Evolutionary conservation across 192 early-diverging fungal genomes (phyloP).

Genomic region (Backusella sp.): DNA sequence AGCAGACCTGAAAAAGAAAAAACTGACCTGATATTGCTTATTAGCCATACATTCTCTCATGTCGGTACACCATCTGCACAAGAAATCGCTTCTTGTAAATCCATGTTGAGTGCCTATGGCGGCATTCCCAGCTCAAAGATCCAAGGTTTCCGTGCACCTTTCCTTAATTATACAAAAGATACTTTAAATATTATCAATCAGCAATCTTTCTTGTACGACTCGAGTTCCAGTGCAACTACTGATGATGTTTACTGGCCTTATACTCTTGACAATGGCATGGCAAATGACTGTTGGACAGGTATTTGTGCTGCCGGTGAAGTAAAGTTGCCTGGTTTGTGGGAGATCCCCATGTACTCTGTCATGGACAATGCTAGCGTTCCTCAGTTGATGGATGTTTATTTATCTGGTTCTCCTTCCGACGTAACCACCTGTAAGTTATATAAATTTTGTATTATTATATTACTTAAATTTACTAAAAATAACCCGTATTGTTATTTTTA

Average conservation of each 20-base stretch:
- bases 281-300: constrained; percentile 55
- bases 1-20: not conserved
- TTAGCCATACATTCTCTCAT: constrained; percentile 35
- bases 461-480: not conserved
- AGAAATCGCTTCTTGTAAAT: constrained; percentile 41
- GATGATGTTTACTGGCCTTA: constrained; percentile 61
- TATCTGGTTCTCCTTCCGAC: constrained; percentile 33
- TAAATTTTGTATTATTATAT: not conserved
- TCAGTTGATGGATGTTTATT: constrained; percentile 51
- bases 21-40: not conserved
- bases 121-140: constrained; percentile 59
- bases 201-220: constrained; percentile 52
- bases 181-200: constrained; percentile 45
- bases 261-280: constrained; percentile 62
- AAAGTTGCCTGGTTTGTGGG: constrained; percentile 56
- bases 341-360: constrained; percentile 62
- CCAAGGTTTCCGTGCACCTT: constrained; percentile 64
- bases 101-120: constrained; percentile 49
- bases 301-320: constrained; percentile 37
- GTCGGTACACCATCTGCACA: constrained; percentile 30
- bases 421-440: constrained; percentile 43
- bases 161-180: constrained; percentile 49
- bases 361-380: constrained; percentile 36
- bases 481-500: not conserved
- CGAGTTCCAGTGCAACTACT: constrained; percentile 39